Evolutionary conservation across 2,329 filamentous ascomycete species (phyloP).

Genomic region (Drechslerella dactyloides): DNA sequence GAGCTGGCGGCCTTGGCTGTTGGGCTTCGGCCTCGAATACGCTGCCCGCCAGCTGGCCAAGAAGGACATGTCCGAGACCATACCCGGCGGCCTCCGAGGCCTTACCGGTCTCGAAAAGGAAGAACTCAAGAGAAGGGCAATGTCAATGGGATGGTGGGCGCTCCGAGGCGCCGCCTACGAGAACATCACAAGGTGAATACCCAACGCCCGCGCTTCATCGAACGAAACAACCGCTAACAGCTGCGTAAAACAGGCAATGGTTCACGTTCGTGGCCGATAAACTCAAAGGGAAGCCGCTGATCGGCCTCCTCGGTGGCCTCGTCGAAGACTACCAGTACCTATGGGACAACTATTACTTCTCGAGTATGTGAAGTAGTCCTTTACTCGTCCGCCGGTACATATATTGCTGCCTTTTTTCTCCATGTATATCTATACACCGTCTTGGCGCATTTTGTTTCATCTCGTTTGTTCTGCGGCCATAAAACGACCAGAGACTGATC

Average conservation of each 20-base stretch:
- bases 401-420: constrained; percentile 5
- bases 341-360: constrained; percentile 98
- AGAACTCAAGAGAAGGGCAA: constrained; percentile 84
- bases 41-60: constrained; percentile 83
- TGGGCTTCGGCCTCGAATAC: constrained; percentile 84
- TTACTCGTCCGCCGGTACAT: constrained; percentile 14
- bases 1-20: constrained; percentile 89
- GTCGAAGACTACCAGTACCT: constrained; percentile 96
- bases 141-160: constrained; percentile 91
- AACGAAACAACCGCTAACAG: constrained; percentile 53
- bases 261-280: constrained; percentile 73
- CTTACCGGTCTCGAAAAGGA: constrained; percentile 86
- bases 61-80: constrained; percentile 67
- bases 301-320: constrained; percentile 81
- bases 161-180: constrained; percentile 98
- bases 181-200: constrained; percentile 73
- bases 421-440: background rate
- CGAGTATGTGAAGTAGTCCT: constrained; percentile 57
- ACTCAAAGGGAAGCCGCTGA: constrained; percentile 73
- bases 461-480: constrained; percentile 21
- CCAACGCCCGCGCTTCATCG: constrained; percentile 50
- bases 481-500: constrained; percentile 41
- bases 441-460: background rate
- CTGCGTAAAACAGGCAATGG: constrained; percentile 61
- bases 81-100: constrained; percentile 74